Conservation (phyloP, 2,329 filamentous ascomycete species). For the Hypoxylon sp. region DNA sequence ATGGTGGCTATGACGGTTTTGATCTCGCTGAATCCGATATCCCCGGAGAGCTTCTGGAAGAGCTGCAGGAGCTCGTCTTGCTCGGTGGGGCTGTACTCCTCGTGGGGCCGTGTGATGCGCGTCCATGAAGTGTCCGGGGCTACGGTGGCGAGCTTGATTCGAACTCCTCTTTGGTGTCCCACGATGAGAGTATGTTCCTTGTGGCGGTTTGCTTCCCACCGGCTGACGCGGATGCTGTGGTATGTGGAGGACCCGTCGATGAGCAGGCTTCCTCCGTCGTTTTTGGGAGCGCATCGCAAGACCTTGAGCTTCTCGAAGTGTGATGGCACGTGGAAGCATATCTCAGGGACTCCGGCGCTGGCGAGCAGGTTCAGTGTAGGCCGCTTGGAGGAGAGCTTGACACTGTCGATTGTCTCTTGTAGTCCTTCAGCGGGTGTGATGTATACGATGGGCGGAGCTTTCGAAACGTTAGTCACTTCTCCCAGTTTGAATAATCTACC, state of each 20-base stretch:
- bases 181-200: conserved; percentile 11
- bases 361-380: conserved; percentile 1
- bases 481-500: neutral
- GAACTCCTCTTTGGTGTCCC: conserved; percentile 5
- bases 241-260: conserved; percentile 11
- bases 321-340: conserved; percentile 6
- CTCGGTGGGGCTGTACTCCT: conserved; percentile 2
- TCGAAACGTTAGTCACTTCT: neutral
- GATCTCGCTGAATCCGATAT: conserved; percentile 1
- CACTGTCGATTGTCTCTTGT: conserved; percentile 7
- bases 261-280: conserved; percentile 4
- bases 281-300: conserved; percentile 7
- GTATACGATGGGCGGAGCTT: conserved; percentile 1
- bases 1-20: conserved; percentile 5
- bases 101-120: conserved; percentile 3
- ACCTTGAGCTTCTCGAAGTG: conserved; percentile 14
- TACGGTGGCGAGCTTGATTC: conserved; percentile 1
- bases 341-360: conserved; percentile 3
- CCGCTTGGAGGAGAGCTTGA: conserved; percentile 7
- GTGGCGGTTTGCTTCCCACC: conserved; percentile 10
- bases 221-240: conserved; percentile 1
- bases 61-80: conserved; percentile 6
- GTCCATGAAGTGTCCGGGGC: conserved; percentile 5
- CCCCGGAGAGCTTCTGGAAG: conserved; percentile 3
- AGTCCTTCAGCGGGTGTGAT: neutral